phyloP scores from a whole-genome alignment of 768 basidiomycete genomes.

The Candolleomyces eurysporus region DNA sequence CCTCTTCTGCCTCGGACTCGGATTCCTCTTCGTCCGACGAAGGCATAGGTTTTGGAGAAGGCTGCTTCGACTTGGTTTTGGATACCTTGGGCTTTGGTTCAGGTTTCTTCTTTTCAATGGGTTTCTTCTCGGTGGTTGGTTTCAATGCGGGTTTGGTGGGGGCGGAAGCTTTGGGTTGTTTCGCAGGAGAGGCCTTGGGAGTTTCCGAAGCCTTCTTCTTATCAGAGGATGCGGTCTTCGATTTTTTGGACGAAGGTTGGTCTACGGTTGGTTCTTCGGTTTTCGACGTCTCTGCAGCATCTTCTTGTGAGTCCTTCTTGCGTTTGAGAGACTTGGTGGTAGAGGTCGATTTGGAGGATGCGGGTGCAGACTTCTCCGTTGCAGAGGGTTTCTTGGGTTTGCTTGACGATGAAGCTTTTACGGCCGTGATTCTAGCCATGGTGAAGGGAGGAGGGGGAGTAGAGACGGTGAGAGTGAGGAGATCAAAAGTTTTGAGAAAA shows the following conservation, averaged over 20 bases:
- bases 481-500: constrained; percentile 10
- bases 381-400: background rate
- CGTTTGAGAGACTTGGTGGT: constrained; percentile 27
- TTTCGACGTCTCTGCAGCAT: background rate
- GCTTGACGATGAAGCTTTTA: background rate
- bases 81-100: too few species aligned
- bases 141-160: constrained; percentile 1
- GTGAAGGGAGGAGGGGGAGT: too few species aligned
- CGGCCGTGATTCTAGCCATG: constrained; percentile 6
- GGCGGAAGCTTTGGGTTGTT: constrained; percentile 1
- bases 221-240: constrained; percentile 14
- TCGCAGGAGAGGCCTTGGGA: constrained; percentile 15
- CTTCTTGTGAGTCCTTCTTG: constrained; percentile 22
- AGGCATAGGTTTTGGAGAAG: too few species aligned
- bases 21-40: background rate
- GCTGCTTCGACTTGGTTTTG: too few species aligned
- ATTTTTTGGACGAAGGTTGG: constrained; percentile 16
- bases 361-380: constrained; percentile 7
- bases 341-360: constrained; percentile 14
- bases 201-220: constrained; percentile 5
- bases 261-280: constrained; percentile 12
- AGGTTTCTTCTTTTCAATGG: constrained; percentile 5
- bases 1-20: constrained; percentile 4
- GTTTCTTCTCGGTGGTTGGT: background rate
- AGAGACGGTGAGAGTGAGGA: background rate